Evolutionary conservation across 2,329 filamentous ascomycete genomes (phyloP).

Genomic region (Fusarium sp.): DNA sequence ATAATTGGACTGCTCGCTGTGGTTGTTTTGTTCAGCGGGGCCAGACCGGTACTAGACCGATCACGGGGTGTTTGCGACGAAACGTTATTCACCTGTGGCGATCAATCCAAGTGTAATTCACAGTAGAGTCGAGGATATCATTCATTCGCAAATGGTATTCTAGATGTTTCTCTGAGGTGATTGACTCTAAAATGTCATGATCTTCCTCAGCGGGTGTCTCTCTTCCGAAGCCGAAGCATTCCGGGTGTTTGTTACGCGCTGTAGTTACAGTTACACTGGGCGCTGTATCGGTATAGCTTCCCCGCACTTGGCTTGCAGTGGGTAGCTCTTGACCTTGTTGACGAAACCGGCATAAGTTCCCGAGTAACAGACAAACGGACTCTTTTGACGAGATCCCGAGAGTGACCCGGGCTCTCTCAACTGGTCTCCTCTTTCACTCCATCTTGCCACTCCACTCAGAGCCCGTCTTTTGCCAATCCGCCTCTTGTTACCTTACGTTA

Average conservation of each 20-base stretch:
- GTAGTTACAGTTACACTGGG: conserved; percentile 6
- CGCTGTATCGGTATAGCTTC: conserved; percentile 28
- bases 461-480: conserved; percentile 31
- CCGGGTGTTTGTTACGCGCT: not conserved
- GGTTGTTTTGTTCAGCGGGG: conserved; percentile 28
- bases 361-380: conserved; percentile 9
- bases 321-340: conserved; percentile 4
- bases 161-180: not conserved
- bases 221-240: conserved; percentile 5
- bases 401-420: conserved; percentile 13
- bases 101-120: not conserved
- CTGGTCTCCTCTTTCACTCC: not conserved
- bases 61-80: conserved; percentile 10
- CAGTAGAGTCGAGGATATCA: conserved; percentile 2
- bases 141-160: not conserved
- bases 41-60: conserved; percentile 15
- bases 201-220: not conserved
- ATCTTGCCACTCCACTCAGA: conserved; percentile 23
- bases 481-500: not conserved
- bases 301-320: conserved; percentile 34
- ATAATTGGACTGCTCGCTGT: conserved; percentile 18
- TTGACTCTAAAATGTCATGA: not conserved
- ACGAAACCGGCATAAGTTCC: conserved; percentile 34
- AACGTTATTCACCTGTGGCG: conserved; percentile 12
- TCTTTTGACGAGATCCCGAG: conserved; percentile 30